Conservation (phyloP, 805 yeast species). For the Barnettozyma sp. region DNA sequence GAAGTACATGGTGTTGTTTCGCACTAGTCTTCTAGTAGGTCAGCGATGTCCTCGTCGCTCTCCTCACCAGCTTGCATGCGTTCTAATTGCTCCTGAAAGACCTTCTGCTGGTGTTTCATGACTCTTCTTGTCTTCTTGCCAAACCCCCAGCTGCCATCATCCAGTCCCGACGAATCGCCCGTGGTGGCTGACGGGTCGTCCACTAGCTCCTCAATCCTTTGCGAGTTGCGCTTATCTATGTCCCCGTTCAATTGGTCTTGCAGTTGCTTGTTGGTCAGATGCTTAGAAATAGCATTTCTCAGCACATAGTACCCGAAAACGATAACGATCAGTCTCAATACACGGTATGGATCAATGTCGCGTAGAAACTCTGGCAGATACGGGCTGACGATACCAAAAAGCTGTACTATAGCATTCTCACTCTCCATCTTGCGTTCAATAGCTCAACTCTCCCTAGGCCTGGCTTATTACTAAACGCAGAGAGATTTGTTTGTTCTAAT, state of each 20-base stretch:
- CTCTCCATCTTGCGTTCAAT: background rate
- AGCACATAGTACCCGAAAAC: conserved; percentile 58
- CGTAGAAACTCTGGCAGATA: conserved; percentile 25
- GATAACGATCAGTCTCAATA: conserved; percentile 41
- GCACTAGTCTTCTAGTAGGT: conserved; percentile 46
- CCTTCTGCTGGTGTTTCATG: conserved; percentile 47
- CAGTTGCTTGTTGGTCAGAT: conserved; percentile 52
- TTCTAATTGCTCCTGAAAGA: conserved; percentile 42
- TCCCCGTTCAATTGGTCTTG: conserved; percentile 45
- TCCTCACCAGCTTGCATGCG: conserved; percentile 40
- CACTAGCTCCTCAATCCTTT: conserved; percentile 26
- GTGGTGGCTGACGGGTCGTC: conserved; percentile 32
- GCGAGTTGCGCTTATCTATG: conserved; percentile 33
- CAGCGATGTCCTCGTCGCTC: conserved; percentile 65
- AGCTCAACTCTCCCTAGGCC: too few species aligned
- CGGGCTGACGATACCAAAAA: conserved; percentile 4
- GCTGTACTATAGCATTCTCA: background rate
- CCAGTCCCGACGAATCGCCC: conserved; percentile 29
- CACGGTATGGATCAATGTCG: conserved; percentile 38
- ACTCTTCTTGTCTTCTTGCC: conserved; percentile 66
- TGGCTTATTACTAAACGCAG: too few species aligned
- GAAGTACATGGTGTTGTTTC: too few species aligned
- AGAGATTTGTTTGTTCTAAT: too few species aligned
- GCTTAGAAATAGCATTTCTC: conserved; percentile 49
- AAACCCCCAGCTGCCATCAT: conserved; percentile 62